phyloP scores from a whole-genome alignment of 2,329 filamentous ascomycete species.

The Fusarium verrucosum region DNA sequence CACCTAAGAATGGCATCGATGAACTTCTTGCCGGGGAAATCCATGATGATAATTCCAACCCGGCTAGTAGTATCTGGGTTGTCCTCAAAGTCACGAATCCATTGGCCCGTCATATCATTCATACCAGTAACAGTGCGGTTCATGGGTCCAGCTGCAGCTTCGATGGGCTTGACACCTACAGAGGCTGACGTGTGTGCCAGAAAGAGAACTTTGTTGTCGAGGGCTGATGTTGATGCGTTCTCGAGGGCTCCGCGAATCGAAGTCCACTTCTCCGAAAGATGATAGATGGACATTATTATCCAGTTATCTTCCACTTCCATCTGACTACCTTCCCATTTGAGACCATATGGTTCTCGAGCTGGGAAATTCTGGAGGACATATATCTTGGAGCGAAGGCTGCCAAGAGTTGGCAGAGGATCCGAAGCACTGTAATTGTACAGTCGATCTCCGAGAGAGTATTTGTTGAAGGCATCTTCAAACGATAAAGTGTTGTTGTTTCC shows the following conservation, averaged over 20 bases:
- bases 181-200: constrained; percentile 59
- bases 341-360: constrained; percentile 51
- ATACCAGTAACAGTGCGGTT: constrained; percentile 56
- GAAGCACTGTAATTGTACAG: constrained; percentile 49
- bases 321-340: constrained; percentile 56
- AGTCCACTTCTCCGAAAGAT: constrained; percentile 59
- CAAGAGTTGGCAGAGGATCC: constrained; percentile 55
- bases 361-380: constrained; percentile 60
- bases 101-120: constrained; percentile 60
- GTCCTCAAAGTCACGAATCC: constrained; percentile 49
- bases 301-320: constrained; percentile 60
- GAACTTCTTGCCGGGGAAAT: constrained; percentile 57
- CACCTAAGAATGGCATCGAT: constrained; percentile 55
- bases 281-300: constrained; percentile 55
- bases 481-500: constrained; percentile 48
- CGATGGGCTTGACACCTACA: constrained; percentile 59
- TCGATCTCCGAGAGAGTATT: constrained; percentile 51
- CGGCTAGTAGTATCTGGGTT: constrained; percentile 44
- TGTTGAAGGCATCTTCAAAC: constrained; percentile 59
- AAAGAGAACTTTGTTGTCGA: constrained; percentile 53
- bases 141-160: constrained; percentile 58
- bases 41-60: constrained; percentile 59
- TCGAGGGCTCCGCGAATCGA: constrained; percentile 55
- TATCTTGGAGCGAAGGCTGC: constrained; percentile 56
- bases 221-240: constrained; percentile 47